Evolutionary conservation across 257 asterid species (phyloP).

Genomic region (Phtheirospermum japonicum): DNA sequence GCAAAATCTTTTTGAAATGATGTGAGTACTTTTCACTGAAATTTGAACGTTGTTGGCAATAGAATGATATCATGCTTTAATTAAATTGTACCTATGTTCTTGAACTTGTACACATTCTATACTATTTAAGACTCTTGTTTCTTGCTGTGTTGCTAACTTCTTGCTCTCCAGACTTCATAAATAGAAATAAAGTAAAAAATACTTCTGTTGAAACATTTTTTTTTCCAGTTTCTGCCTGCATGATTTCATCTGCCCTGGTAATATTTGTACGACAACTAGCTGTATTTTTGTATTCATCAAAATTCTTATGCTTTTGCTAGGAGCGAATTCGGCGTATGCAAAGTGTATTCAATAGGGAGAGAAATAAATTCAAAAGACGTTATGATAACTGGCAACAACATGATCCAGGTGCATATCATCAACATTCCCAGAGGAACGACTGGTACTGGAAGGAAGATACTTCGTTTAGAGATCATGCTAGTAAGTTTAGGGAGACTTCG

Average conservation of each 20-base stretch:
- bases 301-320: slow-evolving; percentile 35
- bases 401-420: slow-evolving; percentile 55
- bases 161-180: slow-evolving; percentile 4
- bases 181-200: background rate
- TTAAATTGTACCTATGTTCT: background rate
- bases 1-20: background rate
- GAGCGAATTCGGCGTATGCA: slow-evolving; percentile 84
- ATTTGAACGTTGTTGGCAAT: background rate
- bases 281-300: slow-evolving; percentile 14
- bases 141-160: background rate
- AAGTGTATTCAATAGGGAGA: slow-evolving; percentile 69
- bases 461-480: slow-evolving; percentile 41
- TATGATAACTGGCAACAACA: slow-evolving; percentile 69
- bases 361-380: slow-evolving; percentile 56
- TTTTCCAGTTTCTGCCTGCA: background rate
- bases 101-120: background rate
- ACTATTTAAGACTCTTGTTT: background rate
- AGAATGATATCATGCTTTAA: background rate
- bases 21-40: background rate
- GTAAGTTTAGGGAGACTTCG: slow-evolving; percentile 48
- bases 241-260: background rate
- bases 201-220: background rate
- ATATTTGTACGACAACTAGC: background rate
- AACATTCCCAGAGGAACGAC: slow-evolving; percentile 67
- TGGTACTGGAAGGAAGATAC: slow-evolving; percentile 83